Evolutionary conservation across 495 filamentous ascomycete genomes (phyloP), one percentile per base, ranked within the genome.

Genomic region (Daldinia childiae): DNA sequence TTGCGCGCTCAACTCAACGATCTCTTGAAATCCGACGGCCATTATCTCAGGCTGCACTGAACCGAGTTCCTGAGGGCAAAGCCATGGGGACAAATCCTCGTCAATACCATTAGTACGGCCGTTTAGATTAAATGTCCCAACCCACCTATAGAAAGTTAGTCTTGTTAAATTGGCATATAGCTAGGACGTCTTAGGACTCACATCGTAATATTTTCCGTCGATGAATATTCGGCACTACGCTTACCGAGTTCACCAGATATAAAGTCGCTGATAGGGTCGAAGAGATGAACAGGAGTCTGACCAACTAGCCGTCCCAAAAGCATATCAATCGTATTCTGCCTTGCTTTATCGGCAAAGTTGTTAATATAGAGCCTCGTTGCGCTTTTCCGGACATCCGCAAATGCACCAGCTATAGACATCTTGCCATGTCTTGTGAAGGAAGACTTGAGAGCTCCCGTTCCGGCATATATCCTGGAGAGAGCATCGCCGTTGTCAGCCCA

Each of bases 401-500:
- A 87, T n/a, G 93, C 93, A 21, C 95, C 95, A 7, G 94, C 94
- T 39, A 98, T 74, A 15, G 94, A 97, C 93, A 97, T 97, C 79
- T 98, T 99, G 27, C 95, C 95, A 75, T 91, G 89, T 50, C 95
- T 86, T n/a, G 95, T 99, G 72, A 96, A 99, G 0, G 95, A 98
- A 9, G 93, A 93, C 74, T 97, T 98, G 41, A 99, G 82, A 56
- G 95, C 95, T 1, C 96, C 95, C 8, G 95, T 99, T 36, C 95
- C 95, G 8, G 95, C 96, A 78, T 99, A 99, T 19, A 98, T 98
- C 74, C 93, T 92, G 1, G 94, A 97, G 26, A 99, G 81, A 14
- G 93, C 89, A 83, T 99, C 95, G 30, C 95, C 95, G 82, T 98
- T 98, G 78, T 99, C 95, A n/a, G 95, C 95, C 95, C 95, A 99